A percentile compares a stretch with the other conserved stretches of the same genome.
phyloP scores from a whole-genome alignment of 805 yeast genomes.

The Ogataea sp. region DNA sequence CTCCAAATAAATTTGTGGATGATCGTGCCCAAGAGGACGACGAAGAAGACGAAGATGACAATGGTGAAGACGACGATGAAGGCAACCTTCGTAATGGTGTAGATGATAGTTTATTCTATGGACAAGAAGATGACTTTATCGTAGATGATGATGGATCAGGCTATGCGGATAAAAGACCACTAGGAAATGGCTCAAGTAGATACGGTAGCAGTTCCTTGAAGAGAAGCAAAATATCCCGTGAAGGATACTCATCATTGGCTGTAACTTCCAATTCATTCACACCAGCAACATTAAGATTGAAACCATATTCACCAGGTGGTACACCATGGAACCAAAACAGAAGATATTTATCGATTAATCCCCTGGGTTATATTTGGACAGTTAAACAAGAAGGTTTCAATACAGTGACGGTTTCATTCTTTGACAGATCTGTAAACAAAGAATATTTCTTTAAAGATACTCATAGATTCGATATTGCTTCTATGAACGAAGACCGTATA shows the following conservation, averaged over 20 bases:
- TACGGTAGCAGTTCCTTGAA: not conserved
- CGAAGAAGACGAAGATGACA: slow-evolving; percentile 31
- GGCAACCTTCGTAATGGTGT: too few species aligned
- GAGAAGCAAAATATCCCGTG: not conserved
- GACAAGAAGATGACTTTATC: slow-evolving; percentile 45
- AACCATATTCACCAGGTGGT: slow-evolving; percentile 78
- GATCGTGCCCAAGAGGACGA: slow-evolving; percentile 17
- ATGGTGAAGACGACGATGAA: slow-evolving; percentile 19
- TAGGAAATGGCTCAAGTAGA: not conserved
- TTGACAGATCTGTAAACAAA: slow-evolving; percentile 64
- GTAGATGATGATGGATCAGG: slow-evolving; percentile 61
- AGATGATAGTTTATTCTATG: slow-evolving; percentile 24
- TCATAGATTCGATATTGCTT: slow-evolving; percentile 64
- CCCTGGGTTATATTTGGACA: slow-evolving; percentile 75
- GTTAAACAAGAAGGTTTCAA: slow-evolving; percentile 54
- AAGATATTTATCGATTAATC: slow-evolving; percentile 73
- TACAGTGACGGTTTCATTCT: slow-evolving; percentile 81
- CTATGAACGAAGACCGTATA: slow-evolving; percentile 59
- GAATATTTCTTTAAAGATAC: slow-evolving; percentile 84
- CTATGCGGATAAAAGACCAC: not conserved
- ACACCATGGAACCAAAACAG: slow-evolving; percentile 73
- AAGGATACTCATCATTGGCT: not conserved
- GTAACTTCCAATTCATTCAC: not conserved
- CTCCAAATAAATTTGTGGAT: slow-evolving; percentile 10
- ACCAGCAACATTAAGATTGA: too few species aligned